Base-by-base conservation (phyloP, 208 protist genomes). In the Trypanosoma lewisi region DNA sequence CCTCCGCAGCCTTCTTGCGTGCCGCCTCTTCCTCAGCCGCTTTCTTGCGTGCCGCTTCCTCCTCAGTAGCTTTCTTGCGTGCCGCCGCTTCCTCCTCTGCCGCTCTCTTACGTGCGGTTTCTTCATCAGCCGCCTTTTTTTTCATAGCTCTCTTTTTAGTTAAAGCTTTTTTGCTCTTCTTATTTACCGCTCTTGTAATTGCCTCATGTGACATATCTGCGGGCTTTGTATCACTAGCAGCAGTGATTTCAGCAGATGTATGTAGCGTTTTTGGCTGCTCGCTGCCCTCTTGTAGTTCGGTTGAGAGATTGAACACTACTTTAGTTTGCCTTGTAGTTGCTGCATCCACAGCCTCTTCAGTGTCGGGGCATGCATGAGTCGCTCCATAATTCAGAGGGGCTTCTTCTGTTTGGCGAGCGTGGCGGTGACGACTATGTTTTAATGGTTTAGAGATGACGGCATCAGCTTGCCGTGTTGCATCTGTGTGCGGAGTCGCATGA, bases 11-110 rank as follows among this genome's bases (percentile, higher is more conserved):
- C 16, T 47, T 44, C 27, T 47, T 36, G 12, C 51, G 58, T 2
- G n/a, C n/a, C 1, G 58, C 57, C 28, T 52, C 12, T n/a, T 59
- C 58, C 53, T 71, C 69, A 27, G 47, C 55, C 17, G 53, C 28
- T 34, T 42, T 53, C 28, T 52, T 42, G 17, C 41, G 57, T 1
- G 8, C 12, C 2, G 45, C 49, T 27, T 66, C 37, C 19, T 54
- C 23, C 63, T 51, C 37, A 56, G 31, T 39, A 47, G 48, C 45
- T 25, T 50, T 4, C 37, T 41, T 36, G 23, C 47, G 47, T 7
- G 12, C 47, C 2, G n/a, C 59, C 4, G 47, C 69, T 16, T 44
- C 30, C 3, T 48, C 56, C 57, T 59, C 48, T 30, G 47, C 49
- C 16, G 48, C 31, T 14, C 39, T 44, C 27, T 44, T 31, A 12